Evolutionary conservation across 495 filamentous ascomycete species (phyloP).

Genomic region (Xylaria scruposa): DNA sequence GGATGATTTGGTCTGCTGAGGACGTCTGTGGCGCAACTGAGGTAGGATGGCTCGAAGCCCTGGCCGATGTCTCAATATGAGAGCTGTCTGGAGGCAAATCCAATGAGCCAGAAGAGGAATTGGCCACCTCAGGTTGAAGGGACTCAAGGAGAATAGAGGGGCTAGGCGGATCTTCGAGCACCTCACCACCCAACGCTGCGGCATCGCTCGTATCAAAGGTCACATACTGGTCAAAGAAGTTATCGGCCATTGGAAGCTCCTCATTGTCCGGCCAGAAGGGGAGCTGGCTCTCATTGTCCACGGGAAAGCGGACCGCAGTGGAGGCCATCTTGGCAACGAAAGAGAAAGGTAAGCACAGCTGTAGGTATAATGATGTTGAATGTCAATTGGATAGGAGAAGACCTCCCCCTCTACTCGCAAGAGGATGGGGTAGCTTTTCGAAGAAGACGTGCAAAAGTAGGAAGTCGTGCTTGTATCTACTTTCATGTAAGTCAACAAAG

Average conservation of each 20-base stretch:
- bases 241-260: constrained; percentile 46
- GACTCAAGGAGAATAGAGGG: constrained; percentile 39
- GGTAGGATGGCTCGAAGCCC: background rate
- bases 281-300: constrained; percentile 44
- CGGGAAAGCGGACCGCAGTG: constrained; percentile 38
- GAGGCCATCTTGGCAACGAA: constrained; percentile 39
- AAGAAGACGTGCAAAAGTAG: constrained; percentile 30
- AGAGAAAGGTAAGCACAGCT: constrained; percentile 30
- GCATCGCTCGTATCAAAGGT: constrained; percentile 46
- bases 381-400: constrained; percentile 18
- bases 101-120: constrained; percentile 30
- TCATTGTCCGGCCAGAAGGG: constrained; percentile 45
- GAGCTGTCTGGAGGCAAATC: constrained; percentile 25
- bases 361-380: constrained; percentile 14
- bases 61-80: background rate
- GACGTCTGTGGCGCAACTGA: background rate
- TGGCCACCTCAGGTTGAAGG: constrained; percentile 28
- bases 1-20: constrained; percentile 25
- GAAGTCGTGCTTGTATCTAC: constrained; percentile 35
- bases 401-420: constrained; percentile 17
- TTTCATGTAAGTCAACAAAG: constrained; percentile 44
- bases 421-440: constrained; percentile 16
- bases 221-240: constrained; percentile 57
- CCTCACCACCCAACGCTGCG: constrained; percentile 30
- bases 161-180: constrained; percentile 39